Percentiles rank a stretch among this genome's conserved stretches.
Conservation (phyloP, 257 asterid genomes). For the Solanum lycopersicoides region DNA sequence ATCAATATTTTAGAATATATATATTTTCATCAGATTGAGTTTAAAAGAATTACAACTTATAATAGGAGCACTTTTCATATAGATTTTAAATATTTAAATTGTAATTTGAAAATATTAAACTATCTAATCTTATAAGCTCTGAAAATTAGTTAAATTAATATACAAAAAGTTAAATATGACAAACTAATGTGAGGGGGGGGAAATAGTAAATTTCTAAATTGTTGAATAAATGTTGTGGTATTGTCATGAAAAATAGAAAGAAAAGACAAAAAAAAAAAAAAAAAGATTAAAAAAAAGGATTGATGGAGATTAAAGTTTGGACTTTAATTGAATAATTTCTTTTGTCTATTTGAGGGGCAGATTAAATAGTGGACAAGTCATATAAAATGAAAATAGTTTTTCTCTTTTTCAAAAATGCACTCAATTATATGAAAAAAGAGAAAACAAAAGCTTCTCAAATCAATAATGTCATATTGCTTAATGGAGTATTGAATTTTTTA, state of each 20-base stretch:
- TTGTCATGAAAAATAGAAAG: background rate
- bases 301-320: background rate
- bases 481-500: background rate
- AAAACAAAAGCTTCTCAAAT: background rate
- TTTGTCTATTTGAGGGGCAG: background rate
- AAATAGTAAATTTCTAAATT: background rate
- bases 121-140: background rate
- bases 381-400: background rate
- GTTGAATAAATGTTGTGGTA: background rate
- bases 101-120: background rate
- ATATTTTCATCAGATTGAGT: background rate
- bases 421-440: background rate
- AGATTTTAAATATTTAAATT: background rate
- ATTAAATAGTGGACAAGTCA: background rate
- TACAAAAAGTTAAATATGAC: accelerated
- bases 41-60: background rate
- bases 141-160: background rate
- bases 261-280: background rate
- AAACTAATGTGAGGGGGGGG: background rate
- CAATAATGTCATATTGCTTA: background rate
- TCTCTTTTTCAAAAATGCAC: background rate
- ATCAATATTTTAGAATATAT: background rate
- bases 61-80: background rate
- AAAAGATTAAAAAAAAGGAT: background rate
- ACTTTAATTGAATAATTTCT: background rate